Evolutionary conservation across 2,329 filamentous ascomycete genomes (phyloP).

Genomic region (Fusarium sp.): DNA sequence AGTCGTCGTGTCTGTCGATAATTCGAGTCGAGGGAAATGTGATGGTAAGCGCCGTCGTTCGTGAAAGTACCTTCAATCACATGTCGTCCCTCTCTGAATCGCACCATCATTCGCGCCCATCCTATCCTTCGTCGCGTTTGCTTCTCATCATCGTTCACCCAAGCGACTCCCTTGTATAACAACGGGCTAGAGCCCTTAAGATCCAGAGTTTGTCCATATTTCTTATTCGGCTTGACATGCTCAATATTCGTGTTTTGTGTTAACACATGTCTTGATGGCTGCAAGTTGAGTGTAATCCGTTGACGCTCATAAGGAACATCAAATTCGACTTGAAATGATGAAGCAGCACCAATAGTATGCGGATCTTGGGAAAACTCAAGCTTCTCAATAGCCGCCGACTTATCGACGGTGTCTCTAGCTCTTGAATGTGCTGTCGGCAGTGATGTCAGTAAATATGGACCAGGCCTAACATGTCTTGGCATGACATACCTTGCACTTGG

Average conservation of each 20-base stretch:
- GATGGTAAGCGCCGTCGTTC: slow-evolving; percentile 20
- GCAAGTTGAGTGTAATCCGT: slow-evolving; percentile 20
- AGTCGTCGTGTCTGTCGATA: slow-evolving; percentile 1
- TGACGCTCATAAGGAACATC: slow-evolving; percentile 1
- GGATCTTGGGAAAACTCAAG: slow-evolving; percentile 17
- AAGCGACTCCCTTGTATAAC: slow-evolving; percentile 25
- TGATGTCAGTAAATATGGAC: background rate
- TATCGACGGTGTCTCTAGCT: background rate
- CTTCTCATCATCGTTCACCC: background rate
- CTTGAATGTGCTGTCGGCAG: slow-evolving; percentile 11
- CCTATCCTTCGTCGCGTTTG: slow-evolving; percentile 17
- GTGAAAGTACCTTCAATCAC: slow-evolving; percentile 37
- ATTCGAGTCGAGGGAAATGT: slow-evolving; percentile 33
- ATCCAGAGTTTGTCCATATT: background rate
- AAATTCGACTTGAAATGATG: slow-evolving; percentile 33
- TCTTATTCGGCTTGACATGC: slow-evolving; percentile 6
- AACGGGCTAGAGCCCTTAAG: background rate
- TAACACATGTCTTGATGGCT: slow-evolving; percentile 24
- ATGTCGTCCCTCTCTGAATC: background rate
- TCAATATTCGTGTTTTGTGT: slow-evolving; percentile 23
- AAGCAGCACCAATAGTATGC: background rate
- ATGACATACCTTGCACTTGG: slow-evolving; percentile 14
- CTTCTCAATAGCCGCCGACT: slow-evolving; percentile 14
- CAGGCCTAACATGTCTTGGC: background rate
- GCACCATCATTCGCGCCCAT: slow-evolving; percentile 31